A percentile compares a stretch with the other conserved stretches of the same genome.
These are phyloP conservation scores for Leccinum variicolor DNA, from an alignment of 768 basidiomycete species.

Conservation along the genomic window DNA sequence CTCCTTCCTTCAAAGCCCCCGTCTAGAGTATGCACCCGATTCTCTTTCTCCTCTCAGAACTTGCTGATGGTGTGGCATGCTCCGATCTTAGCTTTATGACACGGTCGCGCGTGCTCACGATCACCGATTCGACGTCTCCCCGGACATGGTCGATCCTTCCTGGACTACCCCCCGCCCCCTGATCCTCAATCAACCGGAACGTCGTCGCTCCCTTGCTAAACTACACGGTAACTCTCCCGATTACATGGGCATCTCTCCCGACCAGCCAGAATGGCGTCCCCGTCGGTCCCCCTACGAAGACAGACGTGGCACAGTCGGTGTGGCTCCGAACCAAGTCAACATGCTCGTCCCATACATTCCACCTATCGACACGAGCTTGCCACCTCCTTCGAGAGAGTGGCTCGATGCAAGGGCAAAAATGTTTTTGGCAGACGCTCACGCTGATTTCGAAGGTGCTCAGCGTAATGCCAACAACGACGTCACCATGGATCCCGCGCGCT, in stretches of 20 bases:
- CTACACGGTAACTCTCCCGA: slow-evolving; percentile 14
- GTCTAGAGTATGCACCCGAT: slow-evolving; percentile 12
- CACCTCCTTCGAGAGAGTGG: slow-evolving; percentile 13
- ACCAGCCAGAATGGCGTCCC: slow-evolving; percentile 20
- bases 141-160: slow-evolving; percentile 11
- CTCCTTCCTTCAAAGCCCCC: slow-evolving; percentile 14
- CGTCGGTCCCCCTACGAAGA: slow-evolving; percentile 27
- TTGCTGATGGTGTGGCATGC: not conserved
- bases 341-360: slow-evolving; percentile 22
- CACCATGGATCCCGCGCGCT: not conserved
- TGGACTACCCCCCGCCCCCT: slow-evolving; percentile 10
- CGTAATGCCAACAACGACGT: not conserved
- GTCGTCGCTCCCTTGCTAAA: slow-evolving; percentile 13
- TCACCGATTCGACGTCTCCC: slow-evolving; percentile 11
- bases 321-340: slow-evolving; percentile 28
- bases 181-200: slow-evolving; percentile 12
- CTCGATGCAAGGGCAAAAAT: slow-evolving; percentile 16
- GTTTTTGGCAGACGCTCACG: slow-evolving; percentile 15
- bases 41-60: not conserved
- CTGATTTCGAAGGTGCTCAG: slow-evolving; percentile 5
- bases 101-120: slow-evolving; percentile 28
- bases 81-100: slow-evolving; percentile 26
- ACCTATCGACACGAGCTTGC: slow-evolving; percentile 18
- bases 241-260: slow-evolving; percentile 25
- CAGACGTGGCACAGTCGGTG: slow-evolving; percentile 17